Evolutionary conservation across 768 basidiomycete species (phyloP), one percentile per base, ranked within the genome.

Genomic region (Sporobolomyces pararoseus): DNA sequence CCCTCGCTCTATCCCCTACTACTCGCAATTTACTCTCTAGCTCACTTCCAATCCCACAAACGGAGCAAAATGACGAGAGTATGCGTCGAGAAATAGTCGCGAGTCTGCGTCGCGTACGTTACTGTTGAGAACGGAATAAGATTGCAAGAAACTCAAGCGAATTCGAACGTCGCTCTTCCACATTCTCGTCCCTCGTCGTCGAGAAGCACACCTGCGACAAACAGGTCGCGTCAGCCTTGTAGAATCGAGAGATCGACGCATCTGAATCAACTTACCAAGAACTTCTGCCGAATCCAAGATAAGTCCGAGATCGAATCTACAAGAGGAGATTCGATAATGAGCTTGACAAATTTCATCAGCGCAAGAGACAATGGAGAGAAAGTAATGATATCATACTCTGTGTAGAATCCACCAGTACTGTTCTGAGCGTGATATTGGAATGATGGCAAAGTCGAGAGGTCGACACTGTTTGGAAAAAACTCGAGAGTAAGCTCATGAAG

Each of bases 391-490:
- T 34, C 51, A 73, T 91, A 92, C 77, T 91, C 89, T 59, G 89
- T 89, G 76, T 89, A 92, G 80, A 91, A 91, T 13, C 89, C 89
- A 57, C 82, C 82, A 50, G 84, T 82, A 14, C 85, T 83, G 2
- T 17, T 14, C 27, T 63, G 39, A 2, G 67, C 67, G 29, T 58
- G 42, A 23, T 63, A 52, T 32, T 60, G 64, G 82, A 90, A 92
- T 55, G 85, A 86, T 39, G 90, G 90, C 59, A 92, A 80, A 25
- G 87, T 83, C 49, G 85, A 85, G 52, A 92, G 83, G 79, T 92
- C 88, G 44, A 91, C 90, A 17, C 88, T 91, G 90, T 76, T 53
- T 51, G 53, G 29, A 50, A 21, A 51, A 25, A 13, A 23, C 3
- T 35, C 29, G 21, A 34, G n/a, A 19, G 5, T 27, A 25, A 35